Conservation (phyloP, 768 basidiomycete genomes). For the Clitopilus passeckerianus region DNA sequence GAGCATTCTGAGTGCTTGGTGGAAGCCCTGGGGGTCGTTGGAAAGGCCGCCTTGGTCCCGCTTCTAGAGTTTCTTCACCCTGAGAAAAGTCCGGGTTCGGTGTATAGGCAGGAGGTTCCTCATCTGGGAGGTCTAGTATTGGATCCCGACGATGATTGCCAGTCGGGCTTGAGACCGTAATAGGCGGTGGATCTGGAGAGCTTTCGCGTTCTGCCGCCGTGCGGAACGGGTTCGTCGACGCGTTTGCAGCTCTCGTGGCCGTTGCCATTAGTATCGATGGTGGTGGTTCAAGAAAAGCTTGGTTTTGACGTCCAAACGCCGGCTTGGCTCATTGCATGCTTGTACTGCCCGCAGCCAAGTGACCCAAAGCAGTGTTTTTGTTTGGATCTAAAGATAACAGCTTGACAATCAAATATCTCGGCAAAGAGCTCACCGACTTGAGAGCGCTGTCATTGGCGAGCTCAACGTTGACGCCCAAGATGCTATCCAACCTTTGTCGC, state of each 20-base stretch:
- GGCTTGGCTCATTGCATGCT: neutral
- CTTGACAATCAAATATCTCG: neutral
- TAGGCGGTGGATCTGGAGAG: neutral
- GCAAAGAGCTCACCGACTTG: neutral
- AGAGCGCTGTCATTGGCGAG: no score
- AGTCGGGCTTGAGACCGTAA: neutral
- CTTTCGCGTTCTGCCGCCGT: neutral
- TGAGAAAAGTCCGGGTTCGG: constrained; percentile 41
- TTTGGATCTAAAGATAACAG: neutral
- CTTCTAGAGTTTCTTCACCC: constrained; percentile 61
- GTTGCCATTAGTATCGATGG: neutral
- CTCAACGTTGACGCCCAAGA: neutral
- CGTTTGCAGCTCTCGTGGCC: neutral
- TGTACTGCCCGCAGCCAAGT: neutral
- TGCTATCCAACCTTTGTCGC: neutral
- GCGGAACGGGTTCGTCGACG: constrained; percentile 1
- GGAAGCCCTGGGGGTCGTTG: constrained; percentile 31
- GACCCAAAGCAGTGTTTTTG: neutral
- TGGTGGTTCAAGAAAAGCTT: neutral
- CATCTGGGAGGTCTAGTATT: constrained; percentile 16
- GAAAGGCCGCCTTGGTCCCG: constrained; percentile 62
- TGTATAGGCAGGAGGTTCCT: constrained; percentile 76
- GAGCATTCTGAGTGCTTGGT: constrained; percentile 8
- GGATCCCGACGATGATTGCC: constrained; percentile 1
- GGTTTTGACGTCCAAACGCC: neutral